phyloP scores from a whole-genome alignment of 305 asterid species.

The Fraxinus nigra region DNA sequence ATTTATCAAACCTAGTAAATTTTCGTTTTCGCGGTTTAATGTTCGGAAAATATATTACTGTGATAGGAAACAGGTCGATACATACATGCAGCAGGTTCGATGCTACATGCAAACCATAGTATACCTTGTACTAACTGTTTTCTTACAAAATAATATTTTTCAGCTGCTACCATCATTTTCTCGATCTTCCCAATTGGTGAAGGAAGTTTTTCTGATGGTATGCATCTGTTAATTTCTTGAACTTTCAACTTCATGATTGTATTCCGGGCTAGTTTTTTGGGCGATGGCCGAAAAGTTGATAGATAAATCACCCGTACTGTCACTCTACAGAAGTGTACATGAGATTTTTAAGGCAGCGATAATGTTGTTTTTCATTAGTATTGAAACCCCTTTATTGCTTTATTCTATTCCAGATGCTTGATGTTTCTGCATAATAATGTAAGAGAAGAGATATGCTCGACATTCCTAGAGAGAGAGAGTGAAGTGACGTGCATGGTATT shows the following conservation, averaged over 20 bases:
- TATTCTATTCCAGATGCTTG: background rate
- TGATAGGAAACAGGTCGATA: background rate
- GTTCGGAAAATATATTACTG: background rate
- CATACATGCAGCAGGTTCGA: background rate
- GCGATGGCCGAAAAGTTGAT: background rate
- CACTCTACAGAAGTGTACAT: background rate
- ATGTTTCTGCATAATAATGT: background rate
- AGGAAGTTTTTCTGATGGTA: background rate
- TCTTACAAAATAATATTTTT: background rate
- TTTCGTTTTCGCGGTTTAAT: background rate
- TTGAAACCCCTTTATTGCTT: constrained; percentile 1
- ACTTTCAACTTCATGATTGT: background rate
- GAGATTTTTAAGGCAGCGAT: background rate
- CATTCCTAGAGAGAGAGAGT: background rate
- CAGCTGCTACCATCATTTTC: background rate
- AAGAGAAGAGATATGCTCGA: background rate
- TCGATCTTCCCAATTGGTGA: background rate
- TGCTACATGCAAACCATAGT: background rate
- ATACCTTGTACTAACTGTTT: background rate
- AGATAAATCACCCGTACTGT: background rate
- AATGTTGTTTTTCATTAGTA: background rate
- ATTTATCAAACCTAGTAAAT: background rate
- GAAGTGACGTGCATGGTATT: background rate
- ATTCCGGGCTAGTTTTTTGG: no score
- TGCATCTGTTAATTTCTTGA: background rate